A percentile compares a stretch with the other conserved stretches of the same genome.
Evolutionary conservation across 78 protist genomes (phyloP).

Genomic region (Ministeria vibrans): DNA sequence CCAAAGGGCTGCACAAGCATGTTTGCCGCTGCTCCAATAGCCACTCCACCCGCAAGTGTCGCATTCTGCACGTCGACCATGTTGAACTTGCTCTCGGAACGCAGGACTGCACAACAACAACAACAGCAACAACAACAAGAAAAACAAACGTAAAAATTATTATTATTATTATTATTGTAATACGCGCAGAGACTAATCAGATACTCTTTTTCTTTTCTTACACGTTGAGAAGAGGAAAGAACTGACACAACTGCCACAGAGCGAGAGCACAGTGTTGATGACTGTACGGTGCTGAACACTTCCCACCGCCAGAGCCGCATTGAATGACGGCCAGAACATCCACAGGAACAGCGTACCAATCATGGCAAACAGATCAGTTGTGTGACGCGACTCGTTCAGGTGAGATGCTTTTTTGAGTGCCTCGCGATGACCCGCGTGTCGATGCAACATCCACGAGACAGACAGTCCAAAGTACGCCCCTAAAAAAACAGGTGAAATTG

Average conservation of each 20-base stretch:
- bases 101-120: conserved; percentile 84
- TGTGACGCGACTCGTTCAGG: conserved; percentile 26
- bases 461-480: conserved; percentile 82
- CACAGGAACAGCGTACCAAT: conserved; percentile 81
- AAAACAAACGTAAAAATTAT: conserved; percentile 33
- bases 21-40: conserved; percentile 72
- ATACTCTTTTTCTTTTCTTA: conserved; percentile 35
- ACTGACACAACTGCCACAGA: conserved; percentile 19
- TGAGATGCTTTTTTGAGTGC: conserved; percentile 8
- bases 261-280: conserved; percentile 38
- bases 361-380: conserved; percentile 77
- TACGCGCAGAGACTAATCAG: conserved; percentile 70
- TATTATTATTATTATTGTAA: not conserved
- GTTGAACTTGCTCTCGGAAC: conserved; percentile 50
- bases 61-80: conserved; percentile 85
- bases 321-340: conserved; percentile 91
- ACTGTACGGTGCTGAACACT: conserved; percentile 24
- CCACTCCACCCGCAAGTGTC: conserved; percentile 91
- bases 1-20: conserved; percentile 38
- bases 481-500: no score
- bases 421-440: not conserved
- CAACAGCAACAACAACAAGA: no score
- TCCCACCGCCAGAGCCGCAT: conserved; percentile 66
- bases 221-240: conserved; percentile 33
- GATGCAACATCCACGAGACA: conserved; percentile 32